phyloP scores from a whole-genome alignment of 78 protist species.

The Carpediemonas membranifera region DNA sequence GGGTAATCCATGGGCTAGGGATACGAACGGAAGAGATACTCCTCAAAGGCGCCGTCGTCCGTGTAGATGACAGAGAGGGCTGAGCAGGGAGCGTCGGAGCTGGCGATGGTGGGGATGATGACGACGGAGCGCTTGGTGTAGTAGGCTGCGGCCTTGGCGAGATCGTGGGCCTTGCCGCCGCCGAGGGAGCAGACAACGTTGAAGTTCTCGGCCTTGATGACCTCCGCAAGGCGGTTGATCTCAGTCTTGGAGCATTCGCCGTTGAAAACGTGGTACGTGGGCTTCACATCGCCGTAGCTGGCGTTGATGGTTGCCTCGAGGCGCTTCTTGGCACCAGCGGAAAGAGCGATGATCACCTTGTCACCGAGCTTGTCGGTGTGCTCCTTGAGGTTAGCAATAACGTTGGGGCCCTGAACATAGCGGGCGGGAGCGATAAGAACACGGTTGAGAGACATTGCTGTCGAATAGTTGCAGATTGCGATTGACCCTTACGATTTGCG shows the following conservation, averaged over 20 bases:
- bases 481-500: too few species aligned
- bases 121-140: neutral
- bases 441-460: too few species aligned
- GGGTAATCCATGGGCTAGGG: neutral
- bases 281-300: too few species aligned
- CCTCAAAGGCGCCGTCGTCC: conserved; percentile 10
- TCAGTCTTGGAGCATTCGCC: conserved; percentile 1
- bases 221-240: neutral
- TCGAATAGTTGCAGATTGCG: too few species aligned
- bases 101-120: conserved; percentile 1
- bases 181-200: conserved; percentile 5
- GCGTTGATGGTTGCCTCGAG: too few species aligned
- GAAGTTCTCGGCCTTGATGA: neutral
- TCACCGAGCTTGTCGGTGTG: too few species aligned
- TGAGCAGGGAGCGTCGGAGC: conserved; percentile 28
- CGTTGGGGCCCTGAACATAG: too few species aligned
- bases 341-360: too few species aligned
- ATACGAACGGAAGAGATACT: neutral
- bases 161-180: conserved; percentile 10
- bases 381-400: too few species aligned
- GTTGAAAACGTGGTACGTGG: too few species aligned
- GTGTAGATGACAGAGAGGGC: conserved; percentile 23
- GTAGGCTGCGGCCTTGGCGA: neutral
- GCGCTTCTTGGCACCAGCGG: too few species aligned
- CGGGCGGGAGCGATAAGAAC: too few species aligned